A percentile compares a stretch with the other conserved stretches of the same genome.
These are phyloP conservation scores for Boletellus ananas DNA, from an alignment of 768 basidiomycete genomes.

Conservation along the genomic window DNA sequence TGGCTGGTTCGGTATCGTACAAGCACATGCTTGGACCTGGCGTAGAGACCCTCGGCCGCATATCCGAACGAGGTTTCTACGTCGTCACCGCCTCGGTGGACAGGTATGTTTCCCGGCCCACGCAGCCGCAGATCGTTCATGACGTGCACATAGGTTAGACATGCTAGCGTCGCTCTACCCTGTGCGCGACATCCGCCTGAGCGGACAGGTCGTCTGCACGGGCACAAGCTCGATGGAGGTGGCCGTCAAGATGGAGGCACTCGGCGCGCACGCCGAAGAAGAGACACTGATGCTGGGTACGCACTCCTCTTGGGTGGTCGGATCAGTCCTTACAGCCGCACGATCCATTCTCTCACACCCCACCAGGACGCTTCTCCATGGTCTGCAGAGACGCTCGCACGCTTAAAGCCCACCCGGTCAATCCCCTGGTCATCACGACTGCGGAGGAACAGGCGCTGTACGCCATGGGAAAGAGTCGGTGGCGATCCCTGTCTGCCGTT, in stretches of 20 bases:
- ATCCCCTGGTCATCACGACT: conserved; percentile 55
- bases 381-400: conserved; percentile 73
- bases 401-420: conserved; percentile 59
- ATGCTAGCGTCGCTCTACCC: conserved; percentile 60
- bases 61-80: conserved; percentile 68
- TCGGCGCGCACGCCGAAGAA: conserved; percentile 44
- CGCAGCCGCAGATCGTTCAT: not conserved
- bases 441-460: conserved; percentile 61
- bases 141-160: conserved; percentile 48
- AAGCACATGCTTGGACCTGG: conserved; percentile 73
- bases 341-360: not conserved
- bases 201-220: conserved; percentile 78
- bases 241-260: conserved; percentile 78
- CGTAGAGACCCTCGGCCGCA: conserved; percentile 49
- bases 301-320: conserved; percentile 21
- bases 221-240: conserved; percentile 80
- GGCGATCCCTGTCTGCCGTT: not conserved
- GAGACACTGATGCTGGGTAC: conserved; percentile 60
- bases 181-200: conserved; percentile 63
- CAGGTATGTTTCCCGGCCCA: conserved; percentile 36
- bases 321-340: not conserved
- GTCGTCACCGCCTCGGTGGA: conserved; percentile 84
- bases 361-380: conserved; percentile 85
- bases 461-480: conserved; percentile 64
- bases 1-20: conserved; percentile 83